A percentile compares a stretch with the other conserved stretches of the same genome.
Conservation (phyloP, 164 flowering plant genomes). For the Liquidambar formosana region DNA sequence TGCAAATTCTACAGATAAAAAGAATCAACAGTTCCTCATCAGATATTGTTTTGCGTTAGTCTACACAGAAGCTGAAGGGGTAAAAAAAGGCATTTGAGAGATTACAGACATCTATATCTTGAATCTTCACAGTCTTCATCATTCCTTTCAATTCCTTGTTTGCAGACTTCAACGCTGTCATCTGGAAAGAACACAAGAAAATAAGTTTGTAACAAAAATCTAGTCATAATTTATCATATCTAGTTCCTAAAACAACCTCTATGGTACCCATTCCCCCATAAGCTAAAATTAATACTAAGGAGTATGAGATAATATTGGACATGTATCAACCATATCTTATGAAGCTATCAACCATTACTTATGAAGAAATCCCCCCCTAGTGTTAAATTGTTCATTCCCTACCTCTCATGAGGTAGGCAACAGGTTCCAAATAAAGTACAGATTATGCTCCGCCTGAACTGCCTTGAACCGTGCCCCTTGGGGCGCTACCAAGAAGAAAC, state of each 20-base stretch:
- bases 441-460: constrained; percentile 30
- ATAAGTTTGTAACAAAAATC: background rate
- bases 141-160: constrained; percentile 86
- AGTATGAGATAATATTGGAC: constrained; percentile 3
- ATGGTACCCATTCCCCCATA: constrained; percentile 2
- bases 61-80: background rate
- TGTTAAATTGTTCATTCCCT: constrained; percentile 29
- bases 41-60: background rate
- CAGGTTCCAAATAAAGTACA: constrained; percentile 41
- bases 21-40: constrained; percentile 1
- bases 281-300: background rate
- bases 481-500: constrained; percentile 40
- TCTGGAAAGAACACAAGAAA: constrained; percentile 42
- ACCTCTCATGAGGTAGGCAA: constrained; percentile 62
- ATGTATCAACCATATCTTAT: background rate
- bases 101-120: constrained; percentile 81
- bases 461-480: constrained; percentile 38
- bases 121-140: constrained; percentile 87
- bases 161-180: constrained; percentile 82
- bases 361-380: constrained; percentile 15
- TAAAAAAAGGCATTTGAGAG: background rate
- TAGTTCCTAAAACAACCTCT: constrained; percentile 2
- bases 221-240: background rate
- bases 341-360: too few species aligned
- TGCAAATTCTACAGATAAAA: constrained; percentile 67